Percentiles rank a stretch among this genome's conserved stretches.
phyloP scores from a whole-genome alignment of 1,284 basidiomycete genomes.

The Rhizoctonia solani region DNA sequence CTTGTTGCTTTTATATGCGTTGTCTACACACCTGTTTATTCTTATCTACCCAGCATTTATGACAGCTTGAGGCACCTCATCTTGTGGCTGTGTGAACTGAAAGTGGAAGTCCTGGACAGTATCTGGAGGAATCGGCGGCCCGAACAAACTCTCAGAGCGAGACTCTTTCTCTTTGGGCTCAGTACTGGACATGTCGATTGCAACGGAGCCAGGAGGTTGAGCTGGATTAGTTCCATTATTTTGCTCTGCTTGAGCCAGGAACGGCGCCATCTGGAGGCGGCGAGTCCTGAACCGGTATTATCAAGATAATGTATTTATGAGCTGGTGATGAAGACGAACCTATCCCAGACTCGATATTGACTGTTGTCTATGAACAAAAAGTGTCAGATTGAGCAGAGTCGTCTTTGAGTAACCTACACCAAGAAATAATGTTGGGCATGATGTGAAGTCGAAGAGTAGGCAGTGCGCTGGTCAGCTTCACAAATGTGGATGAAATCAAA shows the following conservation, averaged over 20 bases:
- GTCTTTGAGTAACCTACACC: slow-evolving; percentile 3
- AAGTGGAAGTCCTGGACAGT: slow-evolving; percentile 4
- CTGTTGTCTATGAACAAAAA: slow-evolving; percentile 3
- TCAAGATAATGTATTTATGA: too few species aligned
- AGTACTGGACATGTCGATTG: slow-evolving; percentile 47
- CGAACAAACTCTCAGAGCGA: slow-evolving; percentile 66
- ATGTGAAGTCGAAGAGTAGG: background rate
- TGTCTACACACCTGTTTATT: slow-evolving; percentile 14
- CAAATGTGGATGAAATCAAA: too few species aligned
- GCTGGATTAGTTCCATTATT: slow-evolving; percentile 52
- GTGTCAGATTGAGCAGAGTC: background rate
- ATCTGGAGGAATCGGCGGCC: slow-evolving; percentile 67
- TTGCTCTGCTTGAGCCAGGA: slow-evolving; percentile 56
- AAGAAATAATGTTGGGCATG: slow-evolving; percentile 16
- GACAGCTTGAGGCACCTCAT: background rate
- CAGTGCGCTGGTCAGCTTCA: background rate
- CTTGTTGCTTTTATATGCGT: background rate
- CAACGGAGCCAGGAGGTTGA: slow-evolving; percentile 45
- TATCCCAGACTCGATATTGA: slow-evolving; percentile 29
- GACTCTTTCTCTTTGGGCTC: slow-evolving; percentile 48
- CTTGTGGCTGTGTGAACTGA: background rate
- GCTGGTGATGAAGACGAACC: too few species aligned
- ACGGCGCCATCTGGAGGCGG: slow-evolving; percentile 54
- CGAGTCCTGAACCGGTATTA: slow-evolving; percentile 51
- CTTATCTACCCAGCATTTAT: slow-evolving; percentile 22